phyloP scores from a whole-genome alignment of 2,329 filamentous ascomycete genomes.

The Pseudogymnoascus sp. region DNA sequence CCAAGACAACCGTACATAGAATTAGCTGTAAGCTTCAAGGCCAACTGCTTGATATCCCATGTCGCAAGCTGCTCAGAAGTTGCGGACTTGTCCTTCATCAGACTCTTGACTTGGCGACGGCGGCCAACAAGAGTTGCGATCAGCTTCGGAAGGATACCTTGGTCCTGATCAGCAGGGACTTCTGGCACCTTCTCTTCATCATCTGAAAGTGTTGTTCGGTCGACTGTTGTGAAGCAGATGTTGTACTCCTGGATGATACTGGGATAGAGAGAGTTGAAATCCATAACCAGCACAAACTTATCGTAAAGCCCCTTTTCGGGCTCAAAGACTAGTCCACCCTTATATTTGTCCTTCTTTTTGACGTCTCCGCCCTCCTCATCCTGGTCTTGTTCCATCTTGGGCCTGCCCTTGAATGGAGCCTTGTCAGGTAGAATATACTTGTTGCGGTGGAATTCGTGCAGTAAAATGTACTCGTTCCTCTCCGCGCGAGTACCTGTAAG shows the following conservation, averaged over 20 bases:
- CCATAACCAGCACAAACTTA: constrained; percentile 98
- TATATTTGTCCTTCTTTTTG: constrained; percentile 99
- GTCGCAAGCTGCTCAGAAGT: constrained; percentile 80
- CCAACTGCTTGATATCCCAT: constrained; percentile 97
- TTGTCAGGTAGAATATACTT: constrained; percentile 99
- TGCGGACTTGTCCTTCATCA: constrained; percentile 92
- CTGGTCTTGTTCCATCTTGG: constrained; percentile 58
- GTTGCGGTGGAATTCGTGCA: constrained; percentile 92
- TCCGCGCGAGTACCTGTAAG: constrained; percentile 92
- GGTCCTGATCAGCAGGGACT: constrained; percentile 67
- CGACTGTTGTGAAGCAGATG: constrained; percentile 97
- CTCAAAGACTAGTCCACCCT: constrained; percentile 96
- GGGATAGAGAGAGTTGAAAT: constrained; percentile 98
- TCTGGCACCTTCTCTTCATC: constrained; percentile 86
- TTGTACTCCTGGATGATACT: constrained; percentile 99
- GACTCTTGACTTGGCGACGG: constrained; percentile 82
- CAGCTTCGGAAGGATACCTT: constrained; percentile 80
- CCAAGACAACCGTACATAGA: constrained; percentile 99
- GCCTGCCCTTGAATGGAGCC: constrained; percentile 67
- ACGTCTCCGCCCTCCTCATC: constrained; percentile 64
- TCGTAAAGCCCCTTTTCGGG: constrained; percentile 96
- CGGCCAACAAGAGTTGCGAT: constrained; percentile 87
- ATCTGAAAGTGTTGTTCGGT: constrained; percentile 61
- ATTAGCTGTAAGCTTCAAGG: constrained; percentile 94
- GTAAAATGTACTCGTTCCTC: constrained; percentile 96